These are phyloP conservation scores for Chaetomium sp. DNA, from an alignment of 2,329 filamentous ascomycete species.

Conservation along the genomic window DNA sequence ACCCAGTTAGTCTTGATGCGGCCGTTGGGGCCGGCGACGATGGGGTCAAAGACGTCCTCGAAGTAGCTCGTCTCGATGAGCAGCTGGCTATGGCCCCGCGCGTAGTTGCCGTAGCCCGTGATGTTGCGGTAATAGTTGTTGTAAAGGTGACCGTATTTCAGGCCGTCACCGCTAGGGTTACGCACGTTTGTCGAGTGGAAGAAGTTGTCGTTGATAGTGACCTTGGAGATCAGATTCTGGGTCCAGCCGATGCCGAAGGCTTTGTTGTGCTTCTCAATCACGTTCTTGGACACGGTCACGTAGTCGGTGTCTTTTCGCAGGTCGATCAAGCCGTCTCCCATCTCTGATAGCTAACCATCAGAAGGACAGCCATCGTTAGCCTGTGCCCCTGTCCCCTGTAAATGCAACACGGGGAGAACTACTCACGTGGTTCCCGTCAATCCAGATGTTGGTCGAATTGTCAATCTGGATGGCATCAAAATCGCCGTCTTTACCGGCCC, in stretches of 20 bases:
- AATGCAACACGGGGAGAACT: neutral
- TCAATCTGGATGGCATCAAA: conserved; percentile 2
- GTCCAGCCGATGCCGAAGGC: conserved; percentile 6
- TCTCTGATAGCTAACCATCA: neutral
- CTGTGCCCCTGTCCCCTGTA: too few species aligned
- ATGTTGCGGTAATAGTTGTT: conserved; percentile 10
- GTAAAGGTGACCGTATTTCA: conserved; percentile 5
- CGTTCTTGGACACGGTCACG: conserved; percentile 5
- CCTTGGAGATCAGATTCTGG: neutral
- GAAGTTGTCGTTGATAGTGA: conserved; percentile 8
- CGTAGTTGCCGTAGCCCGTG: conserved; percentile 1
- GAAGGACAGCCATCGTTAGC: neutral
- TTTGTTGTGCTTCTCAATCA: conserved; percentile 3
- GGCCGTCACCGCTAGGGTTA: neutral
- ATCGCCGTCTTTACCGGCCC: conserved; percentile 1
- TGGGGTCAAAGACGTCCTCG: conserved; percentile 6
- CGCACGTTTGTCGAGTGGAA: conserved; percentile 10
- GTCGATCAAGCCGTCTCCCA: conserved; percentile 6
- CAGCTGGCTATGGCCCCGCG: neutral
- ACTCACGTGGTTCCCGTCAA: conserved; percentile 6
- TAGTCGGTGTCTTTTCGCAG: conserved; percentile 1
- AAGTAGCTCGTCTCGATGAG: conserved; percentile 11
- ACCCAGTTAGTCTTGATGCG: conserved; percentile 12
- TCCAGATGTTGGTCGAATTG: conserved; percentile 6
- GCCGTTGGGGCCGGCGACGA: neutral